Conservation (phyloP, 495 filamentous ascomycete species). For the Cercophora scortea region DNA sequence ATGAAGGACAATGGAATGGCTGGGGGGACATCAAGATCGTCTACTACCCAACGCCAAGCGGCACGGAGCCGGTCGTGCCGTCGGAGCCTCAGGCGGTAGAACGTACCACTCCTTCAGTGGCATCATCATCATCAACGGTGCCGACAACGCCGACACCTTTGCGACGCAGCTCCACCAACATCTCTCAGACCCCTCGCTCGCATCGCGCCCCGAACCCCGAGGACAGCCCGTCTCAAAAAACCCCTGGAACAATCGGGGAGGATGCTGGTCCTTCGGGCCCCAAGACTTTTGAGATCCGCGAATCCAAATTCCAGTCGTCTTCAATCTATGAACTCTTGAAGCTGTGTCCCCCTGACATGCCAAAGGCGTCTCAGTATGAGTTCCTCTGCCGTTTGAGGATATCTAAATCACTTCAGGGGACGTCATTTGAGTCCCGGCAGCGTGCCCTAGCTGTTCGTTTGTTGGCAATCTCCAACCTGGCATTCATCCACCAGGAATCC, state of each 20-base stretch:
- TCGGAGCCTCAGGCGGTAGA: slow-evolving; percentile 2
- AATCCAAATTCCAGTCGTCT: slow-evolving; percentile 50
- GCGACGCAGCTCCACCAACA: slow-evolving; percentile 36
- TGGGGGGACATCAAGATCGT: slow-evolving; percentile 43
- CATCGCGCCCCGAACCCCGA: slow-evolving; percentile 23
- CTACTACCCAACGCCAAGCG: slow-evolving; percentile 33
- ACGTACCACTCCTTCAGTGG: slow-evolving; percentile 8
- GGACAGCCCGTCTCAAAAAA: slow-evolving; percentile 31
- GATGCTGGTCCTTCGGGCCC: slow-evolving; percentile 42
- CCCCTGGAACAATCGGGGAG: slow-evolving; percentile 32
- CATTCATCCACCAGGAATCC: slow-evolving; percentile 74
- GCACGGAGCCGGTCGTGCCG: slow-evolving; percentile 1
- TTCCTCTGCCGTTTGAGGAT: slow-evolving; percentile 75
- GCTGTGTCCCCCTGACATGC: slow-evolving; percentile 55
- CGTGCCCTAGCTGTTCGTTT: slow-evolving; percentile 74
- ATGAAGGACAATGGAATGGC: slow-evolving; percentile 36
- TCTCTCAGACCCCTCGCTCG: slow-evolving; percentile 29
- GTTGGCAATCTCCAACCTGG: slow-evolving; percentile 84
- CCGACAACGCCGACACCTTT: slow-evolving; percentile 40
- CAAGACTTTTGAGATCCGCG: slow-evolving; percentile 64
- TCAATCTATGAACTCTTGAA: slow-evolving; percentile 62
- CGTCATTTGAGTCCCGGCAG: slow-evolving; percentile 53
- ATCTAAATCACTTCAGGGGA: slow-evolving; percentile 64
- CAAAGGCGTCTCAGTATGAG: slow-evolving; percentile 70
- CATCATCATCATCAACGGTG: too few relatives aligned